Evolutionary conservation across 2,329 filamentous ascomycete species (phyloP).

Genomic region (Pseudocercospora fijiensis): DNA sequence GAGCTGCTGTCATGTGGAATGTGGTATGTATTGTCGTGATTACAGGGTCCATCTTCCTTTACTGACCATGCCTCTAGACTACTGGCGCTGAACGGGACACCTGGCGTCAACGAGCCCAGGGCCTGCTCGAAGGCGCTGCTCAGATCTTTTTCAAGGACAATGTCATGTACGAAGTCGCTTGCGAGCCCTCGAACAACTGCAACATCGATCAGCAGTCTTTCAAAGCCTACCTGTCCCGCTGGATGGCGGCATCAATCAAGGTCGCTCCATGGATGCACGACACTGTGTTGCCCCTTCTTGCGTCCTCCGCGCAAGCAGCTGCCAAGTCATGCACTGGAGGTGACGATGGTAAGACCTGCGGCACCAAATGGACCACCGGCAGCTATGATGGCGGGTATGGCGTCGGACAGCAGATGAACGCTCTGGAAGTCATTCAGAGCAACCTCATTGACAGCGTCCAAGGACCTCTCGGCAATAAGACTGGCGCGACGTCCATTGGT

Average conservation of each 20-base stretch:
- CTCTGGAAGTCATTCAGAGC: constrained; percentile 53
- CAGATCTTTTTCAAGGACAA: constrained; percentile 42
- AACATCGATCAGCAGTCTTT: constrained; percentile 48
- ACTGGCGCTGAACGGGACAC: constrained; percentile 22
- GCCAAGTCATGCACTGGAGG: constrained; percentile 53
- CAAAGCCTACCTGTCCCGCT: constrained; percentile 52
- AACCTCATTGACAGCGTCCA: constrained; percentile 42
- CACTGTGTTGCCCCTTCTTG: constrained; percentile 53
- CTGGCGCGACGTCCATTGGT: constrained; percentile 47
- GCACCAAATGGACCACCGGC: constrained; percentile 44
- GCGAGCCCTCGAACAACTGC: constrained; percentile 45
- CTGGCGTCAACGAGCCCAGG: constrained; percentile 29
- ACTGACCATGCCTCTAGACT: constrained; percentile 23
- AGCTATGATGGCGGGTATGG: constrained; percentile 50
- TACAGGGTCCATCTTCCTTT: not conserved
- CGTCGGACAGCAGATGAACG: constrained; percentile 59
- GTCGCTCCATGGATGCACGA: constrained; percentile 58
- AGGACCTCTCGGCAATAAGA: constrained; percentile 49
- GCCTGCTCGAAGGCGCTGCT: constrained; percentile 33
- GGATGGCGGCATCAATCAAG: constrained; percentile 56
- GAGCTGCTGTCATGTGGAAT: constrained; percentile 51
- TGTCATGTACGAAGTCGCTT: constrained; percentile 50
- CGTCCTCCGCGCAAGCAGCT: constrained; percentile 54
- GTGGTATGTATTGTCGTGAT: constrained; percentile 36
- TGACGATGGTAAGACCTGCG: constrained; percentile 46